Percentiles rank a stretch among this genome's conserved stretches.
These are phyloP conservation scores for Sisymbrium altissimum DNA, from an alignment of 345 rosid genomes.

Conservation along the genomic window DNA sequence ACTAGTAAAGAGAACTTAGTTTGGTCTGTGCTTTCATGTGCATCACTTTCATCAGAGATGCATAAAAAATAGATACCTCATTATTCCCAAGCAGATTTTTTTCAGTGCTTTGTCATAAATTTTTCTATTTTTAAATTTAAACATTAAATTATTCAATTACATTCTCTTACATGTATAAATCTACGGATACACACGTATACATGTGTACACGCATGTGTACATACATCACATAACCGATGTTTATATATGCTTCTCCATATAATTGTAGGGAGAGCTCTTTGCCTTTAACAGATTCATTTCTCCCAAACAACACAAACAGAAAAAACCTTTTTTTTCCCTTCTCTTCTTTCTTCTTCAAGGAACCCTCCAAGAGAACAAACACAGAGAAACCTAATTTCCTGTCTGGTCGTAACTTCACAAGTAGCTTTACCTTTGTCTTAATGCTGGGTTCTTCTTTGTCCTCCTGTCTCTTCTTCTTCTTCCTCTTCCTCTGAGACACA, in stretches of 20 bases:
- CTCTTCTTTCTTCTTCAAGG: conserved; percentile 34
- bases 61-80: conserved; percentile 35
- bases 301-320: conserved; percentile 37
- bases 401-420: conserved; percentile 38
- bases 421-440: conserved; percentile 22
- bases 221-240: conserved; percentile 23
- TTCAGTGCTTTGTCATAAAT: conserved; percentile 17
- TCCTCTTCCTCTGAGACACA: neutral
- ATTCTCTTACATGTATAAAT: conserved; percentile 40
- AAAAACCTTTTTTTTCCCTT: conserved; percentile 29
- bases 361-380: conserved; percentile 26
- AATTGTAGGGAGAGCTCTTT: conserved; percentile 45
- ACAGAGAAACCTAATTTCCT: conserved; percentile 30
- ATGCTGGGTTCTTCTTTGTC: conserved; percentile 29
- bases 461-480: conserved; percentile 25
- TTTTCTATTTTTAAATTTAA: neutral
- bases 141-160: conserved; percentile 7
- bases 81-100: conserved; percentile 40
- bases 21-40: conserved; percentile 34
- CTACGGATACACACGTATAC: conserved; percentile 36
- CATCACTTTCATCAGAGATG: conserved; percentile 38
- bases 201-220: conserved; percentile 30
- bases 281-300: conserved; percentile 32
- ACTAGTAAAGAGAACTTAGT: neutral
- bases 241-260: conserved; percentile 35